Conservation (phyloP, 177 flowering plant species). For the Vitis hybrid region DNA sequence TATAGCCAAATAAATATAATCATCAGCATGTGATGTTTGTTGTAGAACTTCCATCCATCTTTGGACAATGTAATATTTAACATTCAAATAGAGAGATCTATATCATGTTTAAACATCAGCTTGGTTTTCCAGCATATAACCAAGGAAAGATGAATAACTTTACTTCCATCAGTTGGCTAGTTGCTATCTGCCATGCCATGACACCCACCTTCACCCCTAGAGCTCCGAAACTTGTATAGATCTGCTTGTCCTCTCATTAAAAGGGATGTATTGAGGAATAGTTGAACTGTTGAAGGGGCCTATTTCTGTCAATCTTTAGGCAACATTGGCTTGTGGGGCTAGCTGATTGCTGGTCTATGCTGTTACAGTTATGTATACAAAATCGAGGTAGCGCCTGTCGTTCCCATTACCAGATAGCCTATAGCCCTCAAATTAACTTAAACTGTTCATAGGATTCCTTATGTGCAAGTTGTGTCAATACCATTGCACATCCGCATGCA, state of each 20-base stretch:
- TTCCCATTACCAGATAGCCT: too few species aligned
- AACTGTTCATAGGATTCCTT: neutral
- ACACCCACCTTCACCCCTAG: too few species aligned
- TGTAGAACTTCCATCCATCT: neutral
- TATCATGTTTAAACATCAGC: neutral
- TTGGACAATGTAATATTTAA: neutral
- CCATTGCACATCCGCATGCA: neutral
- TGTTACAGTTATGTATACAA: too few species aligned
- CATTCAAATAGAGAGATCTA: neutral
- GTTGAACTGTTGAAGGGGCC: too few species aligned
- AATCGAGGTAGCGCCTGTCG: too few species aligned
- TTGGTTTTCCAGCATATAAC: neutral
- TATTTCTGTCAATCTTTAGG: too few species aligned
- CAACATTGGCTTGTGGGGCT: too few species aligned
- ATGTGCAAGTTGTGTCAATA: neutral
- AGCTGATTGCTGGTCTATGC: too few species aligned
- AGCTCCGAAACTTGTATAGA: too few species aligned
- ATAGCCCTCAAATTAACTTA: too few species aligned
- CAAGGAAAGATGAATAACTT: neutral
- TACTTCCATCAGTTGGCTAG: neutral
- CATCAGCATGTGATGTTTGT: neutral
- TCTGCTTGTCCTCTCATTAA: too few species aligned
- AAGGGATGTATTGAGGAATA: too few species aligned
- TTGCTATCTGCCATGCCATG: neutral
- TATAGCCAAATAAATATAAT: neutral